phyloP scores from a whole-genome alignment of 352 stramenopile species.

The Phytophthora sansomeana region DNA sequence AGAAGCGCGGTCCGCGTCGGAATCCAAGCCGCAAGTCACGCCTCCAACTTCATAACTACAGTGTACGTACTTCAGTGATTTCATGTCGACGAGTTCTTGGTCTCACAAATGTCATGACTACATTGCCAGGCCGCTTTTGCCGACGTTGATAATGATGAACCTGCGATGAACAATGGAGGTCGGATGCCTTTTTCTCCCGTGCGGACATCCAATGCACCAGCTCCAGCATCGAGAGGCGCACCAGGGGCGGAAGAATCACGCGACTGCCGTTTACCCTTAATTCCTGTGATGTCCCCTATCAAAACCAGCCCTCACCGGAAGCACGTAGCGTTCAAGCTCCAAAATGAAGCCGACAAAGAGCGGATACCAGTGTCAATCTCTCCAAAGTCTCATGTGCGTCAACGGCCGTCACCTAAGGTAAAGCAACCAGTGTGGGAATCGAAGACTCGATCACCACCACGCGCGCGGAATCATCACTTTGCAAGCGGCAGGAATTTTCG shows the following conservation, averaged over 20 bases:
- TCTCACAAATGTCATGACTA: conserved; percentile 1
- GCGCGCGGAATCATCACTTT: conserved; percentile 48
- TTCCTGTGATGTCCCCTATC: conserved; percentile 64
- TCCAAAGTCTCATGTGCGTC: conserved; percentile 21
- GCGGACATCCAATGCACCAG: conserved; percentile 8
- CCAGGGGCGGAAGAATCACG: conserved; percentile 13
- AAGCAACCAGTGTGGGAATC: conserved; percentile 33
- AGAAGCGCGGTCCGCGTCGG: conserved; percentile 55
- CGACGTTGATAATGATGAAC: neutral
- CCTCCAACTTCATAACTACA: conserved; percentile 71
- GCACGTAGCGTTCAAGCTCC: conserved; percentile 50
- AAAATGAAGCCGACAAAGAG: conserved; percentile 9
- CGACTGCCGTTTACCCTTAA: conserved; percentile 35
- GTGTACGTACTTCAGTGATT: conserved; percentile 32
- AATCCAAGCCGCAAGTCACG: conserved; percentile 66
- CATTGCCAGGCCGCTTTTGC: conserved; percentile 30
- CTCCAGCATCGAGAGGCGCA: neutral
- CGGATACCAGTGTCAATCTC: neutral
- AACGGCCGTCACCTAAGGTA: conserved; percentile 14
- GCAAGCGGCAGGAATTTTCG: conserved; percentile 24
- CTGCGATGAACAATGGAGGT: neutral
- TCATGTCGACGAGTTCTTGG: neutral
- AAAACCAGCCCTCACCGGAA: conserved; percentile 52
- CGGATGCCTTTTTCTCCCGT: conserved; percentile 39
- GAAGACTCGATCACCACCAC: conserved; percentile 43